Evolutionary conservation across 1,139 yeast genomes (phyloP).

Genomic region (Blastobotrys buckinghamii): DNA sequence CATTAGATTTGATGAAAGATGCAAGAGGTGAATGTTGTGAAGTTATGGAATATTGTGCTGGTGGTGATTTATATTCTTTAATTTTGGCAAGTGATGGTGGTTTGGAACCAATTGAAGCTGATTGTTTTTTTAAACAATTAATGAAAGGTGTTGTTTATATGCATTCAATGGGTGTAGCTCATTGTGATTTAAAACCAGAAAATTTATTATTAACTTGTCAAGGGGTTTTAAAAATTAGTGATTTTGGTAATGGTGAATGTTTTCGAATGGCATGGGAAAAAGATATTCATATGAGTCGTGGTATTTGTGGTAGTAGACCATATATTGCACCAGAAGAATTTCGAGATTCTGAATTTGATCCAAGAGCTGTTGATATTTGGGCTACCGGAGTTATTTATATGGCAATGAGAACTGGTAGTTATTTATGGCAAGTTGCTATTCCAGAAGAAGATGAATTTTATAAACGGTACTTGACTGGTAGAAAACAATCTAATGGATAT

Average conservation of each 20-base stretch:
- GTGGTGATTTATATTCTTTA: conserved; percentile 87
- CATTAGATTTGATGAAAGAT: conserved; percentile 81
- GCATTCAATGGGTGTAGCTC: conserved; percentile 98
- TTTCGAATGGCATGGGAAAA: conserved; percentile 96
- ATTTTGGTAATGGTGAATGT: conserved; percentile 94
- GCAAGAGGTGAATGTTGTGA: conserved; percentile 91
- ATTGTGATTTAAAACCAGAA: conserved; percentile 93
- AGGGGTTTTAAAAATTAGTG: conserved; percentile 84
- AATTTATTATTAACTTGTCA: conserved; percentile 72
- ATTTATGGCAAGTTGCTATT: conserved; percentile 83
- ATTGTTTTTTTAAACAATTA: conserved; percentile 89
- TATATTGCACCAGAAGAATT: conserved; percentile 97
- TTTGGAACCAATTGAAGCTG: conserved; percentile 81
- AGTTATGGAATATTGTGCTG: conserved; percentile 94
- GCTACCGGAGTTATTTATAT: conserved; percentile 94
- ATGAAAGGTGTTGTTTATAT: conserved; percentile 88
- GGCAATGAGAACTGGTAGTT: conserved; percentile 98
- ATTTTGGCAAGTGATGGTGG: conserved; percentile 76
- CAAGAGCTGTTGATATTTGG: conserved; percentile 92
- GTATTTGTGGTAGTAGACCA: conserved; percentile 88
- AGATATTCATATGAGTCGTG: conserved; percentile 75
- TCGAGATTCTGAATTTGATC: conserved; percentile 68
- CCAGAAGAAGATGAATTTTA: conserved; percentile 72
- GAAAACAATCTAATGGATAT: conserved; percentile 79
- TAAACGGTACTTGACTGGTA: conserved; percentile 60